These are phyloP conservation scores for Schizophyllum amplum DNA, from an alignment of 1,284 basidiomycete species.

Conservation along the genomic window DNA sequence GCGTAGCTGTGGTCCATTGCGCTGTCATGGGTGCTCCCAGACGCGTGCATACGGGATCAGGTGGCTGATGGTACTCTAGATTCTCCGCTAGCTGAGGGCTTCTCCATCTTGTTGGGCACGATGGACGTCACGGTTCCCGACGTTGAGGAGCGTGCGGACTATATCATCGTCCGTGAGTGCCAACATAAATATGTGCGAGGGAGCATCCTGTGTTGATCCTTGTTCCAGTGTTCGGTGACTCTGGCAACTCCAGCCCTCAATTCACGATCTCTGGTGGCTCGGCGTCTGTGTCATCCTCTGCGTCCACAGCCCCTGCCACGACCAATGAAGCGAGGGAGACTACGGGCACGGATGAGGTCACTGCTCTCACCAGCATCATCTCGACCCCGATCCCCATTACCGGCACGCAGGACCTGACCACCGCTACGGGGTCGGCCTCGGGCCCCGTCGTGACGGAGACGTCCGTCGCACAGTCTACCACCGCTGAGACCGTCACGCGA, in stretches of 20 bases:
- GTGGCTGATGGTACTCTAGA: constrained; percentile 22
- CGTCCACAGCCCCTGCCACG: constrained; percentile 9
- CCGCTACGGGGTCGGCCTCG: not conserved
- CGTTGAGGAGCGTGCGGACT: constrained; percentile 32
- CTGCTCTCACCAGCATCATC: constrained; percentile 12
- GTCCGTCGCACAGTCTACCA: not conserved
- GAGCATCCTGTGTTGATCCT: constrained; percentile 12
- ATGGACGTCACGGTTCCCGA: constrained; percentile 49
- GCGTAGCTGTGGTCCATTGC: constrained; percentile 19
- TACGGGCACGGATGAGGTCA: constrained; percentile 1
- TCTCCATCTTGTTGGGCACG: constrained; percentile 42
- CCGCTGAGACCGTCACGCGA: not conserved
- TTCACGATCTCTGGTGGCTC: constrained; percentile 28
- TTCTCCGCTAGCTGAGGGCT: constrained; percentile 46
- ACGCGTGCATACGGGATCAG: not conserved
- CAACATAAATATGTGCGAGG: not conserved
- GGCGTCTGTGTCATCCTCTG: constrained; percentile 4
- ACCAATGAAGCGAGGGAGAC: constrained; percentile 10
- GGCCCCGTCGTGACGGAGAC: constrained; percentile 2
- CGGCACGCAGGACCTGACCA: constrained; percentile 16
- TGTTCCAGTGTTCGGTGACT: constrained; percentile 35
- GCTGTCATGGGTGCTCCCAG: not conserved
- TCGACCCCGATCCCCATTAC: constrained; percentile 22
- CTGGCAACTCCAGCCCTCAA: constrained; percentile 35
- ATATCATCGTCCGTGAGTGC: constrained; percentile 40